Base-by-base conservation (phyloP, 768 basidiomycete species). In the Tulasnella calospora region DNA sequence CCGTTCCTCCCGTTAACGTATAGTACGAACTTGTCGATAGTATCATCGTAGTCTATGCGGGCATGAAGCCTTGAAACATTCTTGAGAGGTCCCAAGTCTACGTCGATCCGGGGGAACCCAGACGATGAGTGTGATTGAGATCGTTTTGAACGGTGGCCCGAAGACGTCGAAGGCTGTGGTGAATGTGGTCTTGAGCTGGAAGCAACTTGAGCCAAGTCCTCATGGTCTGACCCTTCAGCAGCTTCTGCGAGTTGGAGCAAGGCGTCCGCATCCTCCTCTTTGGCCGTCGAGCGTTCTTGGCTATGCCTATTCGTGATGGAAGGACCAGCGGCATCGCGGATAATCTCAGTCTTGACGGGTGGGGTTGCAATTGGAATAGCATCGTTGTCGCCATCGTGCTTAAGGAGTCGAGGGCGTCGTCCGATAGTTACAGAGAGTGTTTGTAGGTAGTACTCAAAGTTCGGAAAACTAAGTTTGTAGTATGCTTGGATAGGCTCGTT, bases 41-140 rank as follows among this genome's bases (percentile, higher is more conserved):
- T 92, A 83, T 93, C 92, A 86, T 96, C 94, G 82, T 94, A 98
- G 84, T 94, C 94, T 81, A 99, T 96, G 87, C 91, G 92, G 44
- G 98, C 98, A 83, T 99, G 98, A 23, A 98, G 88, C 33, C 98
- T 90, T n/a, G 96, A 98, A 75, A 99, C 96, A 80, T 94, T 96
- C 89, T 98, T 98, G 71, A 98, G 89, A 5, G 95, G 92, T 10
- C 98, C 98, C 12, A 99, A 91, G 85, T 99, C 98, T 41, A 88
- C 86, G 77, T 88, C 86, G 73, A 85, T 84, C 13, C 78, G 70
- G 30, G 75, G 67, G 44, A 73, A 77, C 7, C 41, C 73, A 30
- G 35, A 30, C 44, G 79, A 72, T 33, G 78, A 27, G 21, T 57
- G 57, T 13, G 51, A 67, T 41, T 61, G 75, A 44, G 44, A 47